A percentile compares a stretch with the other conserved stretches of the same genome.
Evolutionary conservation across 257 asterid genomes (phyloP).

Genomic region (Verbascum thapsus): DNA sequence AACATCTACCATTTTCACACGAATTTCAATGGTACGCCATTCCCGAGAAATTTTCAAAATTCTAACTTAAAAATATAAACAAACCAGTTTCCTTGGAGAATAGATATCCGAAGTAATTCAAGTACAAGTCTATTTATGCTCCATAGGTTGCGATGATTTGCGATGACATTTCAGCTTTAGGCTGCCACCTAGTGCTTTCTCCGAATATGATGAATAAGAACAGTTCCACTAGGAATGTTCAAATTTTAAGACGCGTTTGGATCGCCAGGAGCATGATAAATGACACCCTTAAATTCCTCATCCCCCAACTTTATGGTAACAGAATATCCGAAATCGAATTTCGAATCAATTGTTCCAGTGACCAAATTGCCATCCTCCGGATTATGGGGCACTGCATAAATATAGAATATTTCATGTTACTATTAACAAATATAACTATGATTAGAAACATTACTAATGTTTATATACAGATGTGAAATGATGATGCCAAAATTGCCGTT

Average conservation of each 20-base stretch:
- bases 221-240: slow-evolving; percentile 37
- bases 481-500: too few relatives aligned
- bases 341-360: slow-evolving; percentile 84
- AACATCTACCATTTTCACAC: too few relatives aligned
- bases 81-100: too few relatives aligned
- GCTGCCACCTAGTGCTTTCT: slow-evolving; percentile 63
- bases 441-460: background rate
- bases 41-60: too few relatives aligned
- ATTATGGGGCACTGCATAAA: slow-evolving; percentile 46
- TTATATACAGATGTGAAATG: too few relatives aligned
- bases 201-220: slow-evolving; percentile 38
- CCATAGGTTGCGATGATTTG: slow-evolving; percentile 52
- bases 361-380: slow-evolving; percentile 61
- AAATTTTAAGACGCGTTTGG: slow-evolving; percentile 40
- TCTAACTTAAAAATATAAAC: too few relatives aligned
- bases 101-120: slow-evolving; percentile 15
- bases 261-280: slow-evolving; percentile 60
- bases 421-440: slow-evolving; percentile 2
- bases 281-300: slow-evolving; percentile 76
- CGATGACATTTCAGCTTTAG: slow-evolving; percentile 77
- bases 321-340: slow-evolving; percentile 83
- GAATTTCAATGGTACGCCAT: too few relatives aligned
- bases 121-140: slow-evolving; percentile 27
- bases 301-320: slow-evolving; percentile 68
- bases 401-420: slow-evolving; percentile 24